These are phyloP conservation scores for Phyllosticta paracitricarpa DNA, from an alignment of 2,329 filamentous ascomycete species.

Conservation along the genomic window DNA sequence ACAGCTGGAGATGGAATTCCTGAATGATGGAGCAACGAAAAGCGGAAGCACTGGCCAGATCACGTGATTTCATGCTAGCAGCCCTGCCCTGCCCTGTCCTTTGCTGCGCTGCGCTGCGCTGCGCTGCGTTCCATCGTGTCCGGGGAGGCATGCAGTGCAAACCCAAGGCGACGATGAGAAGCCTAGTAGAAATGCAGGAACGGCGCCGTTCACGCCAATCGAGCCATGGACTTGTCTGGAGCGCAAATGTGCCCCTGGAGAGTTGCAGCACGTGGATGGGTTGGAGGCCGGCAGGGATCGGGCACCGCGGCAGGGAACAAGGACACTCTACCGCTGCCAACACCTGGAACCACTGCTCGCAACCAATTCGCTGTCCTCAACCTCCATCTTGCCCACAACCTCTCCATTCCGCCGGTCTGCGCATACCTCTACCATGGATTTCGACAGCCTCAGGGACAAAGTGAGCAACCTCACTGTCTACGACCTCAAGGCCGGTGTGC, in stretches of 20 bases:
- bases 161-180: no score
- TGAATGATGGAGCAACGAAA: background rate
- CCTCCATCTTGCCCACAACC: background rate
- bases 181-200: background rate
- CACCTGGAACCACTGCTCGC: background rate
- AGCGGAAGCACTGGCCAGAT: background rate
- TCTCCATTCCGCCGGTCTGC: background rate
- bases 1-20: background rate
- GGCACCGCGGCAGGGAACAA: background rate
- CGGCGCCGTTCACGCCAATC: no score
- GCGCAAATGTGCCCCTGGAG: background rate
- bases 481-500: conserved; percentile 87
- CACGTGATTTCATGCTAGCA: background rate
- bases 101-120: no score
- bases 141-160: no score
- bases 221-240: no score
- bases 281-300: background rate
- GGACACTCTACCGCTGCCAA: background rate
- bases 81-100: no score
- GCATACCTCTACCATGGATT: conserved; percentile 56
- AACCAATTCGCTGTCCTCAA: background rate
- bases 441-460: conserved; percentile 73
- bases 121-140: no score
- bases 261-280: background rate
- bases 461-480: conserved; percentile 90